Evolutionary conservation across 768 basidiomycete genomes (phyloP).

Genomic region (Peribolospora kevripleyi): DNA sequence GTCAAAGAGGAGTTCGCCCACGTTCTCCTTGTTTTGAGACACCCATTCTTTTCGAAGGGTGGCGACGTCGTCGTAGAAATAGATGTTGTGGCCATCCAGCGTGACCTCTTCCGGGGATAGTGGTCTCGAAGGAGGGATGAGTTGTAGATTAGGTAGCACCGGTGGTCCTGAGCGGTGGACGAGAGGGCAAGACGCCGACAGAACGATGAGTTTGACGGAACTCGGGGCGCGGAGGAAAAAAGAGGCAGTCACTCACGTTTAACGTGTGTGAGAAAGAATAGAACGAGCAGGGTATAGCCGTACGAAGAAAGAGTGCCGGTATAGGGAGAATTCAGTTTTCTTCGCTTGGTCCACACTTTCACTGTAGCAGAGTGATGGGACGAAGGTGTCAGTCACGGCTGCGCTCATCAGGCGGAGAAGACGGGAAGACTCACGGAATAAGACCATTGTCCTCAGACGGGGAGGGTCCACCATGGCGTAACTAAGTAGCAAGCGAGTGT

Average conservation of each 20-base stretch:
- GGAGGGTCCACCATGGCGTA: slow-evolving; percentile 94
- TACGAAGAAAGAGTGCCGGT: slow-evolving; percentile 90
- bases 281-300: slow-evolving; percentile 90
- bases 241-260: slow-evolving; percentile 31
- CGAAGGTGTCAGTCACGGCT: neutral
- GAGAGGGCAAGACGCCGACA: neutral
- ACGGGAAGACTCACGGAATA: slow-evolving; percentile 53
- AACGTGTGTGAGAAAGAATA: slow-evolving; percentile 93
- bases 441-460: slow-evolving; percentile 71
- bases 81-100: slow-evolving; percentile 31
- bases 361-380: slow-evolving; percentile 28
- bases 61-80: slow-evolving; percentile 96
- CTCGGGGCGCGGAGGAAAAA: neutral
- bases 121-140: slow-evolving; percentile 10
- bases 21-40: slow-evolving; percentile 73
- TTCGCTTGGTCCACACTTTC: slow-evolving; percentile 95
- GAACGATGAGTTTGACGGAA: neutral
- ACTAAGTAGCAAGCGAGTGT: slow-evolving; percentile 82
- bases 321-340: slow-evolving; percentile 98
- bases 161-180: neutral
- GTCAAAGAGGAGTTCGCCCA: slow-evolving; percentile 90
- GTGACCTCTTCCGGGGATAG: slow-evolving; percentile 46
- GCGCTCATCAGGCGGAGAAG: neutral
- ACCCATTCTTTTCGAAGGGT: slow-evolving; percentile 74
- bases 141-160: slow-evolving; percentile 7